Evolutionary conservation across 2,329 filamentous ascomycete genomes (phyloP), one percentile per base, ranked within the genome.

Genomic region (Aspergillus felis): DNA sequence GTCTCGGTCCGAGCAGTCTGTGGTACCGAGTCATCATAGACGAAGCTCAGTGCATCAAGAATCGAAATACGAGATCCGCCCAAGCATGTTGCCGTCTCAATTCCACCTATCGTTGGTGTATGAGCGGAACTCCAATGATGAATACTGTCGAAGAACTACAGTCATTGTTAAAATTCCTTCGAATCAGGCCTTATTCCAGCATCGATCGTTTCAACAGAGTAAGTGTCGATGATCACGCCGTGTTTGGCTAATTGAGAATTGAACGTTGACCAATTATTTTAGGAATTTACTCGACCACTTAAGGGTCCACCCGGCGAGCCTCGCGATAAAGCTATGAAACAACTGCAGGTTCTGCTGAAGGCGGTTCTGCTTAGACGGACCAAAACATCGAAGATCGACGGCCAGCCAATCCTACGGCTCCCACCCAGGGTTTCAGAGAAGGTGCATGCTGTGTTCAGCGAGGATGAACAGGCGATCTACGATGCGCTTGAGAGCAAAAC

Each of bases 101-200:
- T 58, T 78, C 88, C 14, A 78, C 76, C 38, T 84, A 89, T 68
- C 82, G 90, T 50, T 87, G 90, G 77, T 91, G 88, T 68, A 82
- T 93, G 71, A 91, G 87, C 35, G 90, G 90, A 27, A 94, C 90
- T 0, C 90, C 90, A 0, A 92, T 93, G 88, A 94, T 94, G 88
- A 96, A 96, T 65, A 85, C 82, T 12, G 85, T 93, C 2, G 79
- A 84, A 25, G 92, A 97, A 66, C 79, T 96, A 3, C 92, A 84
- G 66, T 89, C 91, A 0, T 76, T 96, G 22, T 79, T 96, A 48
- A 82, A 84, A 2, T 97, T 96, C 67, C 79, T 96, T 17, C 80
- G 82, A 2, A 92, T 95, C 68, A 82, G 82, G 58, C 91, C 91
- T 2, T 96, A 94, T 71, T 84, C 83, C 64, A 78, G 83, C 14